A percentile compares a stretch with the other conserved stretches of the same genome.
These are phyloP conservation scores for Gamsiella multidivaricata DNA, from an alignment of 192 early-diverging fungal species.

Conservation along the genomic window DNA sequence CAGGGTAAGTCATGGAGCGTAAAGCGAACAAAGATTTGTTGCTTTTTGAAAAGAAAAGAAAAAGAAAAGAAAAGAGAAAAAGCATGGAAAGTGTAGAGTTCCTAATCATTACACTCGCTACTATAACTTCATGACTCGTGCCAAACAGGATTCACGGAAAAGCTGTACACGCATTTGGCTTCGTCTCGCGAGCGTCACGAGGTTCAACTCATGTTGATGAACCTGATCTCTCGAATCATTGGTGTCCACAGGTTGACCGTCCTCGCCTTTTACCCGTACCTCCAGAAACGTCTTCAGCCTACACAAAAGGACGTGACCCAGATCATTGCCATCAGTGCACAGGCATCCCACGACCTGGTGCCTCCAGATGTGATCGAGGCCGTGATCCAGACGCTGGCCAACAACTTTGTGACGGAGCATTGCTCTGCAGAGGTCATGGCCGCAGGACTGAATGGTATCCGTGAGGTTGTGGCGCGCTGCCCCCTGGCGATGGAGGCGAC, in stretches of 20 bases:
- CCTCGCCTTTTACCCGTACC: slow-evolving; percentile 91
- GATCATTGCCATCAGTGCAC: slow-evolving; percentile 90
- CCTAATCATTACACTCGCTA: too few species aligned
- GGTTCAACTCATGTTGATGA: slow-evolving; percentile 90
- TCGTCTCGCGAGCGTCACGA: slow-evolving; percentile 88
- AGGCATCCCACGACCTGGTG: slow-evolving; percentile 91
- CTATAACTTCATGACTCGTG: too few species aligned
- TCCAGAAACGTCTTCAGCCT: slow-evolving; percentile 95
- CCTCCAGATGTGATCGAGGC: slow-evolving; percentile 93
- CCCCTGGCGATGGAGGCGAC: slow-evolving; percentile 91
- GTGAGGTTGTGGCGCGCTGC: slow-evolving; percentile 88
- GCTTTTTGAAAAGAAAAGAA: neutral
- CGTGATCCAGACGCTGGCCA: slow-evolving; percentile 90
- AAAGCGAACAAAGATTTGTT: too few species aligned
- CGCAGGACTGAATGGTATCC: slow-evolving; percentile 86
- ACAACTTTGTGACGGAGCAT: slow-evolving; percentile 97
- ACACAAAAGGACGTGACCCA: slow-evolving; percentile 94
- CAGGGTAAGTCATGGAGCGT: slow-evolving; percentile 66
- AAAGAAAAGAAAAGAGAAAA: too few species aligned
- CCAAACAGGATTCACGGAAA: slow-evolving; percentile 90
- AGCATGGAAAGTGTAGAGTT: too few species aligned
- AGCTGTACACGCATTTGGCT: slow-evolving; percentile 87
- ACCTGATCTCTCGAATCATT: slow-evolving; percentile 94
- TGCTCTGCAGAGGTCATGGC: slow-evolving; percentile 93
- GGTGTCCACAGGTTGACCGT: slow-evolving; percentile 95